Conservation (phyloP, 2,329 filamentous ascomycete genomes). For the Macrophomina tecta region DNA sequence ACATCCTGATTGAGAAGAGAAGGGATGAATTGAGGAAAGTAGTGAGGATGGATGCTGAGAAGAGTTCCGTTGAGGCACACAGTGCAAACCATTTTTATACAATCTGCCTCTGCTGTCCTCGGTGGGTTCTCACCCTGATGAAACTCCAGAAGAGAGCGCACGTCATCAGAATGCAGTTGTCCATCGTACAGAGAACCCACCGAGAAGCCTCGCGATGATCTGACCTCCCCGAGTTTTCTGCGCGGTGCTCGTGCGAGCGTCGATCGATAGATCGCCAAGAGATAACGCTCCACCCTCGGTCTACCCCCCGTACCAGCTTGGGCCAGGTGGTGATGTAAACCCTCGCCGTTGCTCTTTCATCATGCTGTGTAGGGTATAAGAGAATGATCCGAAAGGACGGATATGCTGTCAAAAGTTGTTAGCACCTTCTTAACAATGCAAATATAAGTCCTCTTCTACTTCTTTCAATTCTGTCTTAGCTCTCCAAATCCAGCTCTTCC, state of each 20-base stretch:
- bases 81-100: not conserved
- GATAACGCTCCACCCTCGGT: slow-evolving; percentile 21
- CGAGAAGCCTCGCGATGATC: slow-evolving; percentile 1
- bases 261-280: slow-evolving; percentile 23
- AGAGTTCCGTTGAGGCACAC: not conserved
- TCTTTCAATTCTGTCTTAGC: no score
- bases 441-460: no score
- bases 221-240: slow-evolving; percentile 10
- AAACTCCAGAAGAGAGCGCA: not conserved
- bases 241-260: slow-evolving; percentile 5
- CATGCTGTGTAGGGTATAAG: not conserved
- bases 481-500: not conserved
- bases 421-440: no score
- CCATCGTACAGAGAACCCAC: not conserved
- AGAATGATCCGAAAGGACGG: not conserved
- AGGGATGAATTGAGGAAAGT: not conserved
- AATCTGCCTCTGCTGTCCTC: not conserved
- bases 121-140: not conserved
- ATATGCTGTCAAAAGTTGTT: not conserved
- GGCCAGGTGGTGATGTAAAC: slow-evolving; percentile 11
- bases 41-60: not conserved
- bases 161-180: slow-evolving; percentile 14
- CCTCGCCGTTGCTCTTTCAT: not conserved
- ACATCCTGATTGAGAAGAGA: slow-evolving; percentile 9
- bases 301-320: not conserved